These are phyloP conservation scores for Mediolabrus comicus DNA, from an alignment of 108 stramenopile genomes.

Conservation along the genomic window DNA sequence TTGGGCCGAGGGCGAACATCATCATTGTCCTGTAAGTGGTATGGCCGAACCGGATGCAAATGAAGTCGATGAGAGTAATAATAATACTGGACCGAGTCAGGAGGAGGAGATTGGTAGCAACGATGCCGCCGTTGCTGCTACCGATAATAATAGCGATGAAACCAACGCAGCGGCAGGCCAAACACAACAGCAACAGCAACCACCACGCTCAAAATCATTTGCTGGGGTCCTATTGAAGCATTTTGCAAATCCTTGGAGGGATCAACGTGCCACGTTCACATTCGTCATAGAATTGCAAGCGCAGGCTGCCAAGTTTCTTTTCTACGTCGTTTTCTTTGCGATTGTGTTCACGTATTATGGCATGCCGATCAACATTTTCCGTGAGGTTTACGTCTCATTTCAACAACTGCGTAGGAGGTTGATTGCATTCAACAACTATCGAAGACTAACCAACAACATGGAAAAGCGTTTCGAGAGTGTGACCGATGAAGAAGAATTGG, in stretches of 20 bases:
- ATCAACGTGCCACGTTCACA: conserved; percentile 76
- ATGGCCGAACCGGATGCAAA: conserved; percentile 21
- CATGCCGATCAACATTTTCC: conserved; percentile 94
- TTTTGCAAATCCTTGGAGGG: conserved; percentile 70
- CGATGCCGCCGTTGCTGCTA: too few species aligned
- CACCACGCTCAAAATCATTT: conserved; percentile 3
- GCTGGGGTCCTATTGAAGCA: conserved; percentile 36
- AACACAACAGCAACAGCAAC: neutral
- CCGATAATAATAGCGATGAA: too few species aligned
- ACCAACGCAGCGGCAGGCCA: neutral
- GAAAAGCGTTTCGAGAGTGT: conserved; percentile 89
- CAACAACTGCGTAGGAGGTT: conserved; percentile 71
- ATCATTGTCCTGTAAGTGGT: conserved; percentile 42
- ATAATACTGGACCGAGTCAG: neutral
- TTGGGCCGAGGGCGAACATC: conserved; percentile 34
- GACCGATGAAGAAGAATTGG: conserved; percentile 85
- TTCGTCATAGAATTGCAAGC: conserved; percentile 92
- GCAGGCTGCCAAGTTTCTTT: conserved; percentile 90
- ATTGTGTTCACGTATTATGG: conserved; percentile 95
- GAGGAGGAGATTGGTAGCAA: too few species aligned
- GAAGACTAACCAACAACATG: conserved; percentile 89
- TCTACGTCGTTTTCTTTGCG: conserved; percentile 93
- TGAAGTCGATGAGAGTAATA: neutral
- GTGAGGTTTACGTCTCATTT: conserved; percentile 89
- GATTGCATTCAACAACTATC: conserved; percentile 82